Evolutionary conservation across 352 stramenopile species (phyloP).

Genomic region (Phytophthora multivora): DNA sequence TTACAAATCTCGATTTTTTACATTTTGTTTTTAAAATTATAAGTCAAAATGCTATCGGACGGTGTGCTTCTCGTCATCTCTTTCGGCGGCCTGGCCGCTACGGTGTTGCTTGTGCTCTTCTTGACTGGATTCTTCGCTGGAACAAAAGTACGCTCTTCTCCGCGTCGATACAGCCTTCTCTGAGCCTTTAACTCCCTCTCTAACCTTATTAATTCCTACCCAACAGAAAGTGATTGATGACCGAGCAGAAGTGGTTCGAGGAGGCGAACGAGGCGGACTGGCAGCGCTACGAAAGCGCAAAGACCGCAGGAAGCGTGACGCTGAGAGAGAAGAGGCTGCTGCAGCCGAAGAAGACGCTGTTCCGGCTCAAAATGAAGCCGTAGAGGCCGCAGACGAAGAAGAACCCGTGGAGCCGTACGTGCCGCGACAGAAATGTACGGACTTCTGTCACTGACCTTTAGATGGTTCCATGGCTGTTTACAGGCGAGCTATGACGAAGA

Average conservation of each 20-base stretch:
- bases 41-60: conserved; percentile 48
- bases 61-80: conserved; percentile 57
- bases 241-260: conserved; percentile 36
- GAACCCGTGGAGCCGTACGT: conserved; percentile 51
- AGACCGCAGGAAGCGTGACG: conserved; percentile 54
- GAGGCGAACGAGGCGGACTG: conserved; percentile 50
- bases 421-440: not conserved
- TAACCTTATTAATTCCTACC: not conserved
- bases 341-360: conserved; percentile 10
- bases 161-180: not conserved
- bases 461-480: not conserved
- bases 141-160: conserved; percentile 30
- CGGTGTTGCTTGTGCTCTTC: conserved; percentile 63
- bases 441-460: conserved; percentile 2
- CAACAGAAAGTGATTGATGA: conserved; percentile 42
- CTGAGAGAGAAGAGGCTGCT: conserved; percentile 22
- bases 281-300: conserved; percentile 70
- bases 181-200: not conserved
- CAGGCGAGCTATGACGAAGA: conserved; percentile 70
- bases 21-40: no score
- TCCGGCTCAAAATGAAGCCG: conserved; percentile 19
- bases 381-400: conserved; percentile 21
- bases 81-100: conserved; percentile 52
- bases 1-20: no score
- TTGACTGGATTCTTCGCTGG: conserved; percentile 66